Conservation (phyloP, 2,329 filamentous ascomycete genomes). For the Atkinsonella hypoxylon region DNA sequence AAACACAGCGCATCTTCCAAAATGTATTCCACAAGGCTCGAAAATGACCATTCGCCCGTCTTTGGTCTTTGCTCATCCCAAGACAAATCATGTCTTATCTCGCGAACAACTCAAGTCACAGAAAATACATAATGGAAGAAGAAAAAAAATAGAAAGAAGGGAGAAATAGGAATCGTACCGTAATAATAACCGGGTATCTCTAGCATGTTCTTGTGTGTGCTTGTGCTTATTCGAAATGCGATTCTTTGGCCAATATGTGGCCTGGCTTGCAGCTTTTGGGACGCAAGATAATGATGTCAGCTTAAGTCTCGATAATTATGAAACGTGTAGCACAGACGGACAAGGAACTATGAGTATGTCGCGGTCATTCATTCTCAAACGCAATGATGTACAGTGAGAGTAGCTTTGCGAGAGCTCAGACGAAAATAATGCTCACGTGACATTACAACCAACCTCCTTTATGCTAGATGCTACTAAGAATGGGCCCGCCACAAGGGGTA, state of each 20-base stretch:
- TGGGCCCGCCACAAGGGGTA: too few relatives aligned
- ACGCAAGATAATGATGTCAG: background rate
- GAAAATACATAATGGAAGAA: background rate
- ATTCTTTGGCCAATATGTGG: background rate
- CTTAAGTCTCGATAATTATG: too few relatives aligned
- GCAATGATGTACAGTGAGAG: background rate
- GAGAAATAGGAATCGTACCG: slow-evolving; percentile 3
- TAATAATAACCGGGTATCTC: slow-evolving; percentile 7
- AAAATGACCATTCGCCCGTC: too few relatives aligned
- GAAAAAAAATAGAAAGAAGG: background rate
- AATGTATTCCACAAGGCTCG: too few relatives aligned
- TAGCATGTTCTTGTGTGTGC: background rate
- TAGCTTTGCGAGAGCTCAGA: background rate
- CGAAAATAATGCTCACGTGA: background rate
- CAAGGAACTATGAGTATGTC: background rate
- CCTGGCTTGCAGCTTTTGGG: background rate
- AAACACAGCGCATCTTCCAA: too few relatives aligned
- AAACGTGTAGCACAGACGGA: too few relatives aligned
- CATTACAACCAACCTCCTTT: too few relatives aligned
- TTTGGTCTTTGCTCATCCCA: background rate
- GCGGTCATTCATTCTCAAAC: background rate
- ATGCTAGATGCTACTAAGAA: too few relatives aligned
- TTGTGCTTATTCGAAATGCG: background rate
- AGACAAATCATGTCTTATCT: background rate
- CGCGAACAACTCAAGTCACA: background rate